A percentile compares a stretch with the other conserved stretches of the same genome.
Conservation (phyloP, 345 rosid genomes). For the Hibiscus tridactylites region DNA sequence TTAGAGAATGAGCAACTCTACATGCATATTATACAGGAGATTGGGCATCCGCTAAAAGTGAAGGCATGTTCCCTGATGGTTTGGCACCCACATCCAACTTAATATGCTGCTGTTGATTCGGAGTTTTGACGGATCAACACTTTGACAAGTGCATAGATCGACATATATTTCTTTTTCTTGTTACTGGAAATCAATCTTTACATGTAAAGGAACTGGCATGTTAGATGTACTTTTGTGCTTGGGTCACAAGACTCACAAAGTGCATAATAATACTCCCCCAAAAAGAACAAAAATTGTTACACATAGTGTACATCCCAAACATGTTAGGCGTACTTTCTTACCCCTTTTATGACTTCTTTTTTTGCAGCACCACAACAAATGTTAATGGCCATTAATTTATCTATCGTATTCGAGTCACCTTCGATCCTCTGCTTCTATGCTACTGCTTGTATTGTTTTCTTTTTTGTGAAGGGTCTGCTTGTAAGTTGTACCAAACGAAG, state of each 20-base stretch:
- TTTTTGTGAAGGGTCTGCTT: neutral
- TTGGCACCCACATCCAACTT: slow-evolving; percentile 2
- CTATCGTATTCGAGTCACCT: neutral
- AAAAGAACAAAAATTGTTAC: neutral
- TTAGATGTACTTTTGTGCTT: neutral
- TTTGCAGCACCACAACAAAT: neutral
- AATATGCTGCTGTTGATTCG: neutral
- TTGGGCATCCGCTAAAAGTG: slow-evolving; percentile 1
- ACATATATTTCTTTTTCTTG: slow-evolving; percentile 7
- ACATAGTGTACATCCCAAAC: slow-evolving; percentile 26
- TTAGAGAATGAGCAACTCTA: neutral
- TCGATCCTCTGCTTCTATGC: too few relatives aligned
- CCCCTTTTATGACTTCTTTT: too few relatives aligned
- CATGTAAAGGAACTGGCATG: neutral
- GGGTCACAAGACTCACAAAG: neutral
- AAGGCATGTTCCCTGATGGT: slow-evolving; percentile 1
- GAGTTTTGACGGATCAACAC: slow-evolving; percentile 6
- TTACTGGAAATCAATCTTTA: slow-evolving; percentile 7
- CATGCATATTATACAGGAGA: slow-evolving; percentile 37
- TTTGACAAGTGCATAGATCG: slow-evolving; percentile 2
- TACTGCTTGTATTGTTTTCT: too few relatives aligned
- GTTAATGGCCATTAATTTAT: neutral
- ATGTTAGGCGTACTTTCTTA: too few relatives aligned
- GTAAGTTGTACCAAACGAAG: neutral
- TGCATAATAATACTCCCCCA: neutral